Percentiles rank a stretch among this genome's conserved stretches.
These are phyloP conservation scores for Aquilaria yunnanensis DNA, from an alignment of 345 rosid species.

Conservation along the genomic window DNA sequence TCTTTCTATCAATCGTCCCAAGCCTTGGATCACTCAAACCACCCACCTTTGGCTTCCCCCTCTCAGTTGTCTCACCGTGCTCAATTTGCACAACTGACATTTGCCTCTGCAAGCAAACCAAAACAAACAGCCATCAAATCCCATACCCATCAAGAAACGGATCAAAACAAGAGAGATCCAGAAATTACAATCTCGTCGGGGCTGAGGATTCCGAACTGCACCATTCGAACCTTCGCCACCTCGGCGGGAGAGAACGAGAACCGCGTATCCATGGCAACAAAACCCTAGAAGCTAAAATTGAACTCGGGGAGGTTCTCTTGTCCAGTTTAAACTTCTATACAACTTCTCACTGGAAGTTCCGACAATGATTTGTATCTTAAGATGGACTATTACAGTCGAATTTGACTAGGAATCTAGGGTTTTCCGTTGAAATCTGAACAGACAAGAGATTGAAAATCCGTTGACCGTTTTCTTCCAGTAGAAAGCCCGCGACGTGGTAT, in stretches of 20 bases:
- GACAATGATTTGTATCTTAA: no score
- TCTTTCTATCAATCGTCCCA: slow-evolving; percentile 81
- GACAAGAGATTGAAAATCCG: no score
- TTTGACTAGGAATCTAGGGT: no score
- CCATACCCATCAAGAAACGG: not conserved
- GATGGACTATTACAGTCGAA: no score
- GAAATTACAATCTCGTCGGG: slow-evolving; percentile 83
- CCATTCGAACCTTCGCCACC: slow-evolving; percentile 80
- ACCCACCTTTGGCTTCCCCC: slow-evolving; percentile 74
- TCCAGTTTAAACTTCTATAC: no score
- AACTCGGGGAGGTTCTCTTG: no score
- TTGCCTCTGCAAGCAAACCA: slow-evolving; percentile 59
- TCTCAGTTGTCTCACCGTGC: slow-evolving; percentile 83
- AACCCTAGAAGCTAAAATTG: slow-evolving; percentile 11
- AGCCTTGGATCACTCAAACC: slow-evolving; percentile 73
- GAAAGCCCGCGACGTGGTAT: no score
- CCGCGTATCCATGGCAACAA: slow-evolving; percentile 48
- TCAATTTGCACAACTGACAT: slow-evolving; percentile 83
- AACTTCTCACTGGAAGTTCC: no score
- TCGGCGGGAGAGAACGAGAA: slow-evolving; percentile 93
- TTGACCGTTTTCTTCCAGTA: no score
- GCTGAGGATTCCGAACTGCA: slow-evolving; percentile 86
- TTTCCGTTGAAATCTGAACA: no score
- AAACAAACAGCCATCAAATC: slow-evolving; percentile 3
- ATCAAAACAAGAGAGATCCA: slow-evolving; percentile 3